Percentiles rank a stretch among this genome's conserved stretches.
Evolutionary conservation across 192 early-diverging fungal species (phyloP).

Genomic region (Coemansia aciculifera): DNA sequence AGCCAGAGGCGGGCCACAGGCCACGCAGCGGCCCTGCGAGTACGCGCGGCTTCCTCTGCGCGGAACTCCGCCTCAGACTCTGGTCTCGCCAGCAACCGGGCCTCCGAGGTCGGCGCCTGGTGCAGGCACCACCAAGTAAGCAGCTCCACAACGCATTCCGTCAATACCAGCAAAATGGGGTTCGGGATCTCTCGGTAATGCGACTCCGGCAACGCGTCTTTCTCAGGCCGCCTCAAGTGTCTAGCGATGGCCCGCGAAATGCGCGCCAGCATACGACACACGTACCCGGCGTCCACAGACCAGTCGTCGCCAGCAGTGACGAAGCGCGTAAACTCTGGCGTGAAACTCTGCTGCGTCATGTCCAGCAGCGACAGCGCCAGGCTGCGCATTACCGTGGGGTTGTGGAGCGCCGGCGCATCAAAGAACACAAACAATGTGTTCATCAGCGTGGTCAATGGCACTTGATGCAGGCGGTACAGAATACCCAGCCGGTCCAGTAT

Average conservation of each 20-base stretch:
- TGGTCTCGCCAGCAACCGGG: conserved; percentile 15
- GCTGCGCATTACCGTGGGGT: conserved; percentile 57
- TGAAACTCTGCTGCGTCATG: conserved; percentile 56
- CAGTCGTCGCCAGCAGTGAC: conserved; percentile 23
- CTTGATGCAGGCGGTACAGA: conserved; percentile 64
- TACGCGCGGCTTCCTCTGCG: conserved; percentile 32
- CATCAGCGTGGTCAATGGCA: conserved; percentile 67
- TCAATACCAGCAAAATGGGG: conserved; percentile 42
- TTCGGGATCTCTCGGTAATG: conserved; percentile 56
- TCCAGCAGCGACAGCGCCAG: conserved; percentile 60
- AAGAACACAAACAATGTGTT: conserved; percentile 69
- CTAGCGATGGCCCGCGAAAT: conserved; percentile 35
- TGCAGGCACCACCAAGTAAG: conserved; percentile 57
- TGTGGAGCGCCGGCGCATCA: conserved; percentile 61
- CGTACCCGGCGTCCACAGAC: conserved; percentile 36
- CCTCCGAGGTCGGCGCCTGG: conserved; percentile 19
- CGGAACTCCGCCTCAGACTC: conserved; percentile 36
- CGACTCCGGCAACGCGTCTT: conserved; percentile 41
- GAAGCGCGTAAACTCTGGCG: conserved; percentile 48
- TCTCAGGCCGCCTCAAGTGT: conserved; percentile 27
- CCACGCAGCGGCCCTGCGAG: conserved; percentile 28
- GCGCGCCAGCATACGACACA: conserved; percentile 38
- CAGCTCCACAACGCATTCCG: conserved; percentile 51
- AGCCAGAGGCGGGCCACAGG: conserved; percentile 38
- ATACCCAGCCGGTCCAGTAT: conserved; percentile 65